These are phyloP conservation scores for Mallotus repandus DNA, from an alignment of 441 rosid genomes.

Conservation along the genomic window DNA sequence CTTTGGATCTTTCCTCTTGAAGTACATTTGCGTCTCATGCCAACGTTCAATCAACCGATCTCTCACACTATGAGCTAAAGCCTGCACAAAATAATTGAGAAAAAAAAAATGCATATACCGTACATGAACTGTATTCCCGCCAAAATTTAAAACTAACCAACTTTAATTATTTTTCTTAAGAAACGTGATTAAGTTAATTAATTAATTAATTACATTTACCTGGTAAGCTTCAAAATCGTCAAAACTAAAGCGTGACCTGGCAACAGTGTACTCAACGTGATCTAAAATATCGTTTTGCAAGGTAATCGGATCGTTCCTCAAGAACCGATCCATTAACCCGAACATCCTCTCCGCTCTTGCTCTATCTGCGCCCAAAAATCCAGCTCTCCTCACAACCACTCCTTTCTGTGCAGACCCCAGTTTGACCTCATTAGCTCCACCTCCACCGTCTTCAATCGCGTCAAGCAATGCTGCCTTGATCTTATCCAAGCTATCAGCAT, in stretches of 20 bases:
- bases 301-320: constrained; percentile 43
- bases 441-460: constrained; percentile 33
- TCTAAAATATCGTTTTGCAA: constrained; percentile 45
- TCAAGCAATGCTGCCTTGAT: constrained; percentile 36
- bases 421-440: constrained; percentile 11
- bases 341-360: constrained; percentile 48
- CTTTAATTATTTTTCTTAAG: neutral
- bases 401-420: constrained; percentile 27
- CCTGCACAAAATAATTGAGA: constrained; percentile 27
- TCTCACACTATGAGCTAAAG: constrained; percentile 48
- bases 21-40: constrained; percentile 50
- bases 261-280: constrained; percentile 52
- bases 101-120: neutral
- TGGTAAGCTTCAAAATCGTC: constrained; percentile 64
- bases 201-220: constrained; percentile 15
- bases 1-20: constrained; percentile 50
- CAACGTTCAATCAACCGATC: constrained; percentile 54
- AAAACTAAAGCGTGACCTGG: constrained; percentile 46
- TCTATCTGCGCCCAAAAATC: constrained; percentile 19
- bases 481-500: constrained; percentile 35
- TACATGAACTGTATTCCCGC: constrained; percentile 31
- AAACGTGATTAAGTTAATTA: too few relatives aligned
- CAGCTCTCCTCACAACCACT: constrained; percentile 31
- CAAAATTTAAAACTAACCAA: constrained; percentile 19
- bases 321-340: constrained; percentile 46